Evolutionary conservation across 208 protist species (phyloP), one percentile per base, ranked within the genome.

Genomic region (Leishmania mexicana): DNA sequence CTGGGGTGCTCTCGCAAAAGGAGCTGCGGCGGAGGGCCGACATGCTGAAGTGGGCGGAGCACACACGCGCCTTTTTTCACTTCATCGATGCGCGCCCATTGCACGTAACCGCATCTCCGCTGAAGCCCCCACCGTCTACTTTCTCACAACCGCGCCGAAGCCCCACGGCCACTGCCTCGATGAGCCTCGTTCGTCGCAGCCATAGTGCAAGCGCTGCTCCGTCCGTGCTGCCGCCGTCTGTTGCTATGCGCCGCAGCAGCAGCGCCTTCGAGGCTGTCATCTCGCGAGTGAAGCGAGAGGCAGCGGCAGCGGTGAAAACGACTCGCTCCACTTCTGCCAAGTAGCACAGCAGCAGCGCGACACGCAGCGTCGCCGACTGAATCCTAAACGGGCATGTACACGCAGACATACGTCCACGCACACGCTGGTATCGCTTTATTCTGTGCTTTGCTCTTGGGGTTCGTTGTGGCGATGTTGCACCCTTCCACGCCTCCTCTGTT

Each of bases 41-140:
- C n/a, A 86, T 87, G 87, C 83, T 81, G 68, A 79, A 76, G 51
- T 96, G 92, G 92, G 87, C 81, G 8, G 83, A 85, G 54, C 81
- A 85, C 76, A 91, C 85, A 47, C 81, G 85, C 51, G 57, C 77
- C 19, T 96, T 96, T 71, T 96, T 96, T 79, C 76, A 87, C 78
- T 83, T 85, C 70, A 96, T 96, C 77, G 93, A 96, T 76, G 51
- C 84, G 35, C 83, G 90, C 10, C 83, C 87, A 7, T 45, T 96
- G 72, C 78, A 80, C n/a, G 47, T 93, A 10, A 85, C 87, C 28
- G 60, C 86, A 60, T 88, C 78, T 1, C 81, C 85, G 10, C 15
- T 54, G 77, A 84, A 86, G 78, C n/a, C 53, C 5, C 19, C 28
- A 53, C 24, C 77, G 3, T 11, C 77, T 6, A 47, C 64, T 15